A percentile compares a stretch with the other conserved stretches of the same genome.
Conservation (phyloP, 2,329 filamentous ascomycete species). For the Ilyonectria mors-panacis region DNA sequence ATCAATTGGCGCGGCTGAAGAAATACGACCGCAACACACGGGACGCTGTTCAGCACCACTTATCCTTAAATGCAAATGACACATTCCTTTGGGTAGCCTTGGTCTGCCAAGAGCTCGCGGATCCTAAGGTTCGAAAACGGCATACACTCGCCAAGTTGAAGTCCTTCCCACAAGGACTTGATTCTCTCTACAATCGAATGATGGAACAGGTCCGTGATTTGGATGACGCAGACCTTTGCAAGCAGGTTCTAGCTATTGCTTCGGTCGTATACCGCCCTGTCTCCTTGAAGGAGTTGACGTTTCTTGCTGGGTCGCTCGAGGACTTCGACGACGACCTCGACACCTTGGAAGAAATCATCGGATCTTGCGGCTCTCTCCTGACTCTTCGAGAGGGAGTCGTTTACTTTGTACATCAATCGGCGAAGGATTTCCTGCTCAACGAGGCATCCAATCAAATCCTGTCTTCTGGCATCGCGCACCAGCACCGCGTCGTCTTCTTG, state of each 20-base stretch:
- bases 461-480: slow-evolving; percentile 40
- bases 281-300: slow-evolving; percentile 51
- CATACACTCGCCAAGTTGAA: slow-evolving; percentile 38
- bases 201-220: slow-evolving; percentile 50
- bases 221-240: slow-evolving; percentile 50
- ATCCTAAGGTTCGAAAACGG: background rate
- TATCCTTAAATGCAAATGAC: background rate
- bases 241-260: slow-evolving; percentile 51
- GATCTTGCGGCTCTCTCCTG: slow-evolving; percentile 57
- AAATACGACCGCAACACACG: slow-evolving; percentile 2
- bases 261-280: slow-evolving; percentile 55
- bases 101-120: slow-evolving; percentile 31
- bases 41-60: background rate
- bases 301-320: slow-evolving; percentile 37
- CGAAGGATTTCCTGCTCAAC: slow-evolving; percentile 58
- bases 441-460: slow-evolving; percentile 48
- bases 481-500: slow-evolving; percentile 52
- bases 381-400: slow-evolving; percentile 49
- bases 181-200: slow-evolving; percentile 57
- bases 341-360: slow-evolving; percentile 48
- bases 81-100: background rate
- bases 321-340: slow-evolving; percentile 26
- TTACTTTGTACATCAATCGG: slow-evolving; percentile 60
- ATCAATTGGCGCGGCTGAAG: slow-evolving; percentile 41
- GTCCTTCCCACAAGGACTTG: slow-evolving; percentile 52